phyloP scores from a whole-genome alignment of 1,284 basidiomycete genomes.

The Cerrena zonata region DNA sequence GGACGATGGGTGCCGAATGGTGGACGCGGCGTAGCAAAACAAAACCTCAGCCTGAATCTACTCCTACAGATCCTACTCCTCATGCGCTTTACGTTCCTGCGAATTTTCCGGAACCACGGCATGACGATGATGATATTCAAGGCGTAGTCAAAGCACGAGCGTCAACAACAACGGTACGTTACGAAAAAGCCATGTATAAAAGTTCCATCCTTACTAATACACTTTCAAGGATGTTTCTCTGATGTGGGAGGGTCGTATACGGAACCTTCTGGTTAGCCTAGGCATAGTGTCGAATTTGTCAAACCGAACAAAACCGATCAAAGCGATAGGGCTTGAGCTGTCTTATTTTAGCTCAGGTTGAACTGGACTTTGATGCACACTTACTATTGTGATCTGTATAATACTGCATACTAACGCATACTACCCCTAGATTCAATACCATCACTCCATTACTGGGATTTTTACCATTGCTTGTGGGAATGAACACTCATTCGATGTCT shows the following conservation, averaged over 20 bases:
- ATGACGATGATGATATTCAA: slow-evolving; percentile 43
- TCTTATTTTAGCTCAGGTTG: slow-evolving; percentile 83
- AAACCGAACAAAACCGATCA: slow-evolving; percentile 77
- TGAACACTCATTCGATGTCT: too few species aligned
- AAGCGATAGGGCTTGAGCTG: slow-evolving; percentile 82
- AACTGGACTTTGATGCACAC: too few species aligned
- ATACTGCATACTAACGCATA: too few species aligned
- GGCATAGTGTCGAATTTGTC: slow-evolving; percentile 86
- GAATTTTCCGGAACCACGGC: neutral
- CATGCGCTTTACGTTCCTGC: neutral
- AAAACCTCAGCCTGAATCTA: slow-evolving; percentile 11
- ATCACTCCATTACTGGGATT: too few species aligned
- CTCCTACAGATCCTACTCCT: slow-evolving; percentile 10
- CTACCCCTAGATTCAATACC: too few species aligned
- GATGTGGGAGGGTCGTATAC: slow-evolving; percentile 90
- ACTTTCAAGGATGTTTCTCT: slow-evolving; percentile 71
- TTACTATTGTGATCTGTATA: too few species aligned
- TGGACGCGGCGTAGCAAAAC: slow-evolving; percentile 62
- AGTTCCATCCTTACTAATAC: neutral
- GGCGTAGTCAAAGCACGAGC: slow-evolving; percentile 87
- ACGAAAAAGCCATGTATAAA: neutral
- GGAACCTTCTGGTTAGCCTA: slow-evolving; percentile 82
- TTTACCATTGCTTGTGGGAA: too few species aligned
- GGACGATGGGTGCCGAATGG: slow-evolving; percentile 92
- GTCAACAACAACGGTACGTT: slow-evolving; percentile 78